These are phyloP conservation scores for Pseudogymnoascus sp. DNA, from an alignment of 2,329 filamentous ascomycete species.

Conservation along the genomic window DNA sequence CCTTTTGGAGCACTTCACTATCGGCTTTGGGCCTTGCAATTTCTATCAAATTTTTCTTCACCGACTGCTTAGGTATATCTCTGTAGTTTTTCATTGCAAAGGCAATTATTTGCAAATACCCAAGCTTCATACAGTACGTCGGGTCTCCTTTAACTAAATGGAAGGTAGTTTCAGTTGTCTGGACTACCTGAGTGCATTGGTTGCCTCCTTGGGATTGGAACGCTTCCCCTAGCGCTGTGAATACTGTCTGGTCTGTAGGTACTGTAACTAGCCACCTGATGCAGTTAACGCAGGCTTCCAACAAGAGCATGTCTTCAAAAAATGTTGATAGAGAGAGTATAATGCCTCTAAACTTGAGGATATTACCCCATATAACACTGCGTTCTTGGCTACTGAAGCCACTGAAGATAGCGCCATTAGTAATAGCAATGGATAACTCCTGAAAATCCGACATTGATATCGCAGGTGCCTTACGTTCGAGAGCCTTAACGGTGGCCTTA, in stretches of 20 bases:
- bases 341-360: slow-evolving; percentile 13
- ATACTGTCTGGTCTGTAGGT: slow-evolving; percentile 6
- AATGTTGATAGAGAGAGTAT: slow-evolving; percentile 18
- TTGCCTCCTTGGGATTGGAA: background rate
- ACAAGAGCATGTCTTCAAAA: slow-evolving; percentile 17
- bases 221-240: slow-evolving; percentile 7
- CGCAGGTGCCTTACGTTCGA: slow-evolving; percentile 15
- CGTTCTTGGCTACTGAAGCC: slow-evolving; percentile 17
- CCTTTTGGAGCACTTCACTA: slow-evolving; percentile 14
- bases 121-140: slow-evolving; percentile 12
- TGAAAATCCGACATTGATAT: slow-evolving; percentile 16
- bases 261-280: slow-evolving; percentile 15
- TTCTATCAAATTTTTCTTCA: slow-evolving; percentile 12
- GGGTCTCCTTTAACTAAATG: background rate
- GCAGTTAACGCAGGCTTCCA: slow-evolving; percentile 15
- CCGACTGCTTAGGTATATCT: slow-evolving; percentile 12
- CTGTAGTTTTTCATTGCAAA: slow-evolving; percentile 13
- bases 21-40: slow-evolving; percentile 17
- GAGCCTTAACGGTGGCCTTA: slow-evolving; percentile 14
- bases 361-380: slow-evolving; percentile 14
- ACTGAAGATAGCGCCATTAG: slow-evolving; percentile 14
- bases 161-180: slow-evolving; percentile 13
- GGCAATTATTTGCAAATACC: slow-evolving; percentile 10
- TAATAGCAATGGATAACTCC: slow-evolving; percentile 11
- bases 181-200: slow-evolving; percentile 12